Percentiles rank a stretch among this genome's conserved stretches.
Conservation (phyloP, 805 yeast genomes). For the Suhomyces faveliae region DNA sequence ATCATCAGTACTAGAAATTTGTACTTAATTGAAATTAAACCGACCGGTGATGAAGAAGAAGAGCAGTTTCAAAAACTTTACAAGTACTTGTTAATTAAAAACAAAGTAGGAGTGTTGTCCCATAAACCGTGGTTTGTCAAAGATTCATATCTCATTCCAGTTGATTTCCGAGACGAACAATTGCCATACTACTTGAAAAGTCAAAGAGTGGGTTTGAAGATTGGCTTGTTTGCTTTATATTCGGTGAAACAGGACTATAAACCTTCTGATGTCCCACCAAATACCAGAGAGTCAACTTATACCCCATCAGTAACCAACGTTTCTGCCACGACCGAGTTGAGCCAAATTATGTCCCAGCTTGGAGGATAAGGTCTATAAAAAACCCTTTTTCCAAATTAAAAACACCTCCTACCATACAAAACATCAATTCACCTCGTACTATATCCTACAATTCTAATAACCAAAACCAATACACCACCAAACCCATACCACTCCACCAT, state of each 20-base stretch:
- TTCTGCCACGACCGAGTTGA: slow-evolving; percentile 4
- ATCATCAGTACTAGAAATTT: slow-evolving; percentile 51
- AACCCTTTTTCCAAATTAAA: no score
- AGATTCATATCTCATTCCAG: slow-evolving; percentile 60
- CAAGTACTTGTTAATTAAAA: slow-evolving; percentile 45
- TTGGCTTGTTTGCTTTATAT: slow-evolving; percentile 34
- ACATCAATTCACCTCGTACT: no score
- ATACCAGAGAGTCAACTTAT: background rate
- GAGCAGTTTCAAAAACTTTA: slow-evolving; percentile 30
- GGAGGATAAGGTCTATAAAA: background rate
- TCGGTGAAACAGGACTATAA: slow-evolving; percentile 38
- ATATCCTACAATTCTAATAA: no score
- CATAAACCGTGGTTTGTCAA: slow-evolving; percentile 50
- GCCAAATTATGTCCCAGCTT: slow-evolving; percentile 5
- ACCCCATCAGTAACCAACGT: background rate
- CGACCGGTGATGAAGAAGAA: slow-evolving; percentile 16
- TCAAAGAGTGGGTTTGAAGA: slow-evolving; percentile 12
- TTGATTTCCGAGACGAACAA: slow-evolving; percentile 21
- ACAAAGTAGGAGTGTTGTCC: slow-evolving; percentile 61
- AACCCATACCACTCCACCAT: no score
- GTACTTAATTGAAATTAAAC: slow-evolving; percentile 45
- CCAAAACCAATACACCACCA: no score
- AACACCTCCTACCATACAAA: no score
- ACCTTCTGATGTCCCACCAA: slow-evolving; percentile 1
- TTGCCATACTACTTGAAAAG: slow-evolving; percentile 22